Conservation (phyloP, 768 basidiomycete species). For the Boletales sp. region DNA sequence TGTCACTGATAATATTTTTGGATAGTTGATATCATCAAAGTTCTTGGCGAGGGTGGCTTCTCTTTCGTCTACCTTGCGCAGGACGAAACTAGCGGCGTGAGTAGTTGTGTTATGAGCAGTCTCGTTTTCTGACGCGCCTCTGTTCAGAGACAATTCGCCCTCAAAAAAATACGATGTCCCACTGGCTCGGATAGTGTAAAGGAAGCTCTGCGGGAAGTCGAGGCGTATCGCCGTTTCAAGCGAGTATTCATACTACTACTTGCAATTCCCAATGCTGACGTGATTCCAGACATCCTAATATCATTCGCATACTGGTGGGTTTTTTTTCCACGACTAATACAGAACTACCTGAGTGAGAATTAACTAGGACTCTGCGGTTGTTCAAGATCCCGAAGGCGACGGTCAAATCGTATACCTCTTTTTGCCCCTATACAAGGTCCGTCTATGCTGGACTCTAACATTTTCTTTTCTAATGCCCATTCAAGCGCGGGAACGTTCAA, state of each 20-base stretch:
- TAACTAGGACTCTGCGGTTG: conserved; percentile 83
- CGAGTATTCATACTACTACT: conserved; percentile 35
- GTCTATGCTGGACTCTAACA: conserved; percentile 6
- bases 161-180: conserved; percentile 96
- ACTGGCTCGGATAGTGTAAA: conserved; percentile 84
- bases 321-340: conserved; percentile 1
- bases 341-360: neutral
- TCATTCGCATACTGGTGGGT: conserved; percentile 85
- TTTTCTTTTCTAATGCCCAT: neutral
- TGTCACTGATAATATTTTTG: conserved; percentile 1
- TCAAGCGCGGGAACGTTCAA: conserved; percentile 88
- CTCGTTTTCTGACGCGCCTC: neutral
- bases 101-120: conserved; percentile 22
- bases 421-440: conserved; percentile 85
- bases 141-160: conserved; percentile 79
- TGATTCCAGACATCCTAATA: conserved; percentile 79
- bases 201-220: conserved; percentile 85
- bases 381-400: conserved; percentile 90
- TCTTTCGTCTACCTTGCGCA: conserved; percentile 88
- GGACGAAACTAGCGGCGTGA: conserved; percentile 79
- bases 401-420: conserved; percentile 97
- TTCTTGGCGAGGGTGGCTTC: conserved; percentile 96
- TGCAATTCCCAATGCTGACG: neutral
- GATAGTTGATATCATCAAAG: conserved; percentile 82
- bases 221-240: conserved; percentile 94